Evolutionary conservation across 371 early-diverging fungal genomes (phyloP), one percentile per base, ranked within the genome.

Genomic region (Actinomortierella wolfii): DNA sequence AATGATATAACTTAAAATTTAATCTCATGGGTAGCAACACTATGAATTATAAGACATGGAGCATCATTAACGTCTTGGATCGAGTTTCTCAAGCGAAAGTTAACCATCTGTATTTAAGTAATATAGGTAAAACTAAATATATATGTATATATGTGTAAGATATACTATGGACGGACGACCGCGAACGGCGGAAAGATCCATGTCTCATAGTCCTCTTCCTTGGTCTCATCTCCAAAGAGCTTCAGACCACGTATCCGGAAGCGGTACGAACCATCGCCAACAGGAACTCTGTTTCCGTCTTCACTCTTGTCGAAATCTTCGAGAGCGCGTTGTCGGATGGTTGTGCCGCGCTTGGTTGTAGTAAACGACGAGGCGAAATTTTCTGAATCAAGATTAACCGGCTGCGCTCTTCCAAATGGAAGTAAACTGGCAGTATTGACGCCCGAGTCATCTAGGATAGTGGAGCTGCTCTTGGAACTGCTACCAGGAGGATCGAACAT

Each of bases 101-200:
- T n/a, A n/a, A n/a, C n/a, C n/a, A n/a, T n/a, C n/a, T n/a, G n/a
- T 26, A 24, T 15, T 2, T 1, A 40, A 17, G n/a, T 18, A 46
- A n/a, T n/a, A n/a, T n/a, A n/a, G n/a, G n/a, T 20, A 29, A 29
- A 52, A 52, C 26, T 15, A 34, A 34, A 17, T 8, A 20, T 21
- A 48, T 21, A 24, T 40, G 48, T 17, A 28, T n/a, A 46, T 46
- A n/a, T 23, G 1, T 0, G 14, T 0, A 21, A 24, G 15, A 6
- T 21, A 24, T 5, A 14, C 24, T 15, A 24, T 11, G 25, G n/a
- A 23, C 70, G 64, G n/a, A 41, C 49, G 26, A 70, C 50, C 0
- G 25, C 44, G 48, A 70, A 70, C 50, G 52, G 57, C 24, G 42
- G 44, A 0, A 64, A 60, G 13, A 64, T 58, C 71, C 61, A 71